phyloP scores from a whole-genome alignment of 306 rosid species.

The Lathyrus oleraceus region DNA sequence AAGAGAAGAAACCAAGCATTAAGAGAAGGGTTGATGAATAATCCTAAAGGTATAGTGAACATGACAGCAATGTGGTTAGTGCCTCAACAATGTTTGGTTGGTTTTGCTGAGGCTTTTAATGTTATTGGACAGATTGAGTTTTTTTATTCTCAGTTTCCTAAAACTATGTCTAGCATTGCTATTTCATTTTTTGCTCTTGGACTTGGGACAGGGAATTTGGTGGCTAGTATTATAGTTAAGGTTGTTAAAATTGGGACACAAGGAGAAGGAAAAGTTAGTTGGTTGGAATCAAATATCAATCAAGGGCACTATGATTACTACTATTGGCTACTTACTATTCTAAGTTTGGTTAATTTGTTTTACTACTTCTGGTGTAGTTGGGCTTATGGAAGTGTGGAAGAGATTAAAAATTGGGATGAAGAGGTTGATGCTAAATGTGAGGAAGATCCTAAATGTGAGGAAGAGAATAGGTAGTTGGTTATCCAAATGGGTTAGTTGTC shows the following conservation, averaged over 20 bases:
- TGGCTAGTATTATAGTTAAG: constrained; percentile 50
- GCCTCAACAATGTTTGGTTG: constrained; percentile 62
- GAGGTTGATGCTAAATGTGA: constrained; percentile 19
- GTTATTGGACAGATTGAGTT: constrained; percentile 73
- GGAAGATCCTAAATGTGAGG: background rate
- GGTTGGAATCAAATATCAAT: constrained; percentile 62
- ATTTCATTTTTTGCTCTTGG: constrained; percentile 54
- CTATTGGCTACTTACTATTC: constrained; percentile 47
- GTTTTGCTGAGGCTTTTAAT: constrained; percentile 72
- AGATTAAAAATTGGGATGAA: constrained; percentile 44
- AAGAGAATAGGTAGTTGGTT: background rate
- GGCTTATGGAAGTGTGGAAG: constrained; percentile 56
- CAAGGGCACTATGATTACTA: constrained; percentile 71
- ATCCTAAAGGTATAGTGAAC: constrained; percentile 37
- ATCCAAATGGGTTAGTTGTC: background rate
- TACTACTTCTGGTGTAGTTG: constrained; percentile 57
- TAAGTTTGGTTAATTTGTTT: constrained; percentile 54
- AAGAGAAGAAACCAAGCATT: constrained; percentile 54
- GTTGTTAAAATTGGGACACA: constrained; percentile 38
- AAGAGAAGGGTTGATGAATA: constrained; percentile 41
- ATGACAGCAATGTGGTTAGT: constrained; percentile 81
- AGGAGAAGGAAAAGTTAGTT: constrained; percentile 44
- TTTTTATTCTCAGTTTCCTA: constrained; percentile 74
- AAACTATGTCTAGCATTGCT: constrained; percentile 71
- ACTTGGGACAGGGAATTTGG: constrained; percentile 54